Conservation (phyloP, 306 rosid genomes). For the Lathyrus oleraceus region DNA sequence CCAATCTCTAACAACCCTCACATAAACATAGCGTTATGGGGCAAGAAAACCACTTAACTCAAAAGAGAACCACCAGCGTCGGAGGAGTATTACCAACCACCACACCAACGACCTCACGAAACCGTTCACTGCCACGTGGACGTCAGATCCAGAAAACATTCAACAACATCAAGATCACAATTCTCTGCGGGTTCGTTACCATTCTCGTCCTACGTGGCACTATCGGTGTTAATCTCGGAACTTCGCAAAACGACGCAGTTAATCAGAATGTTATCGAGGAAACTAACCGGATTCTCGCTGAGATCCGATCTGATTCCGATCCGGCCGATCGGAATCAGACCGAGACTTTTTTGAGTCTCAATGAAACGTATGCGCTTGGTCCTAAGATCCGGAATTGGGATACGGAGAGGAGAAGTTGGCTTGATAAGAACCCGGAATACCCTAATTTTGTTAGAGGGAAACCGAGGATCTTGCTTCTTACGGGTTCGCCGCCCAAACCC, state of each 20-base stretch:
- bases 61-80: not conserved
- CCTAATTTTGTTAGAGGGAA: constrained; percentile 66
- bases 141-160: constrained; percentile 85
- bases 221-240: constrained; percentile 65
- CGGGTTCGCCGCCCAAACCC: constrained; percentile 95
- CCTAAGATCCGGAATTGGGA: constrained; percentile 73
- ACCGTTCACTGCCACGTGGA: constrained; percentile 56
- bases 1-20: too few species aligned
- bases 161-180: constrained; percentile 81
- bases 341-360: constrained; percentile 49
- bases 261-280: constrained; percentile 60
- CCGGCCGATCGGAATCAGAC: constrained; percentile 49
- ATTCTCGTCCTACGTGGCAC: constrained; percentile 85
- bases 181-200: constrained; percentile 74
- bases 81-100: not conserved
- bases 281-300: constrained; percentile 74
- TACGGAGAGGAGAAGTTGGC: constrained; percentile 56
- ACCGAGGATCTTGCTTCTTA: constrained; percentile 76
- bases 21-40: not conserved
- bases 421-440: constrained; percentile 61
- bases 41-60: constrained; percentile 1
- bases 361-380: constrained; percentile 69
- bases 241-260: constrained; percentile 58
- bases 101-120: constrained; percentile 17
- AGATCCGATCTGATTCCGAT: constrained; percentile 79